A percentile compares a stretch with the other conserved stretches of the same genome.
Evolutionary conservation across 2,329 filamentous ascomycete genomes (phyloP).

Genomic region (Aspergillus eucalypticola): DNA sequence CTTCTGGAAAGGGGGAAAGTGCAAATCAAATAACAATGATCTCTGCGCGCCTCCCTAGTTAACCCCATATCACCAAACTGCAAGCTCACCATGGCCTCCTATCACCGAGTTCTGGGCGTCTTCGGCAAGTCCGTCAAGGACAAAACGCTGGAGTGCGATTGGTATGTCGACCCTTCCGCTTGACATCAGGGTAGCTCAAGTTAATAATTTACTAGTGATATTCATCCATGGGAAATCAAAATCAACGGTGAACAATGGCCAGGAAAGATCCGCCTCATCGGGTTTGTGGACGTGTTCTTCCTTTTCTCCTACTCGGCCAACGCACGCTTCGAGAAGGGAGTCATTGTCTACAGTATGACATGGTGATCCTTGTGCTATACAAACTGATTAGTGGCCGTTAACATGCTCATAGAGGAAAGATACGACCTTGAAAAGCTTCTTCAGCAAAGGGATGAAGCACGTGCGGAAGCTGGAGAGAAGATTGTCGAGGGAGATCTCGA

Average conservation of each 20-base stretch:
- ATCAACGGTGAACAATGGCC: constrained; percentile 15
- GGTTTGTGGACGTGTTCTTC: constrained; percentile 17
- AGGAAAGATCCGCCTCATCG: constrained; percentile 16
- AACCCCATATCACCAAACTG: background rate
- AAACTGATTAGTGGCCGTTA: background rate
- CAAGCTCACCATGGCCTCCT: constrained; percentile 9
- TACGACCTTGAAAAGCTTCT: constrained; percentile 5
- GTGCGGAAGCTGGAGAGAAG: background rate
- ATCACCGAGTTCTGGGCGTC: constrained; percentile 12
- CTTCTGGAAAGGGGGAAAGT: background rate
- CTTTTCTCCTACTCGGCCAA: constrained; percentile 17
- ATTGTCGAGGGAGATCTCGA: no score
- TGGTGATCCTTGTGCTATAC: background rate
- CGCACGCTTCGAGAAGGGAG: constrained; percentile 13
- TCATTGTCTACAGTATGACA: constrained; percentile 15
- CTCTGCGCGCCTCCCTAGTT: background rate
- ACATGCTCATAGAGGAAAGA: constrained; percentile 7
- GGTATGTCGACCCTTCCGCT: background rate
- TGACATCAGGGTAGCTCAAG: background rate
- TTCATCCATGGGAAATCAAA: constrained; percentile 16
- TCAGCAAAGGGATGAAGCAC: background rate
- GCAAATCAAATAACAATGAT: background rate
- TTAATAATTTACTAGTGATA: constrained; percentile 8
- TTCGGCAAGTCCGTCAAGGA: constrained; percentile 14
- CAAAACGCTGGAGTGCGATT: constrained; percentile 15